These are phyloP conservation scores for Plasmodium ovale DNA, from an alignment of 169 alveolate species.

Conservation along the genomic window DNA sequence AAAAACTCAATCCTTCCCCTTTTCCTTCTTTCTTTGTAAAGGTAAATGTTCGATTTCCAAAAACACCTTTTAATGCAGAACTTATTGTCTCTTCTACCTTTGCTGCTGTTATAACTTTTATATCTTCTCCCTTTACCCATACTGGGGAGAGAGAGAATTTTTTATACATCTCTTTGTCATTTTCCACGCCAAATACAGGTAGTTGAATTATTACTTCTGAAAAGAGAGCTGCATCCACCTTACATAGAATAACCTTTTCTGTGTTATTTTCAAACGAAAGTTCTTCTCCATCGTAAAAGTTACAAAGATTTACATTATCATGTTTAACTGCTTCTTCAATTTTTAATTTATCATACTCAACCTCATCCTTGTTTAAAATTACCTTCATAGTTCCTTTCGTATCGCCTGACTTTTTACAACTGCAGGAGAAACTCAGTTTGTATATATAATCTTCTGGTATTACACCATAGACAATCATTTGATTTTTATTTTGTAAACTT, in stretches of 20 bases:
- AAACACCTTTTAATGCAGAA: conserved; percentile 53
- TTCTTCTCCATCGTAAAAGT: conserved; percentile 35
- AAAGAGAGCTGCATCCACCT: conserved; percentile 29
- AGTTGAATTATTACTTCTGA: conserved; percentile 40
- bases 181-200: conserved; percentile 26
- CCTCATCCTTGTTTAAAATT: conserved; percentile 18
- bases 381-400: conserved; percentile 38
- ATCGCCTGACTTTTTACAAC: conserved; percentile 6
- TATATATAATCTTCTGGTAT: conserved; percentile 32
- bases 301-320: conserved; percentile 20
- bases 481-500: neutral
- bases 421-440: conserved; percentile 39
- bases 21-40: conserved; percentile 27
- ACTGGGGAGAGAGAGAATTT: conserved; percentile 14
- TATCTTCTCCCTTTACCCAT: neutral
- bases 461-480: conserved; percentile 35
- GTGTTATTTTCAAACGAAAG: neutral
- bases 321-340: neutral
- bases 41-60: conserved; percentile 26
- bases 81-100: neutral
- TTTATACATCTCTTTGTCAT: neutral
- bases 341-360: conserved; percentile 10
- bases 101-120: neutral
- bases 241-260: conserved; percentile 23
- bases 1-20: conserved; percentile 57